A percentile compares a stretch with the other conserved stretches of the same genome.
These are phyloP conservation scores for Trypanosoma brucei DNA, from an alignment of 208 protist genomes.

Conservation along the genomic window DNA sequence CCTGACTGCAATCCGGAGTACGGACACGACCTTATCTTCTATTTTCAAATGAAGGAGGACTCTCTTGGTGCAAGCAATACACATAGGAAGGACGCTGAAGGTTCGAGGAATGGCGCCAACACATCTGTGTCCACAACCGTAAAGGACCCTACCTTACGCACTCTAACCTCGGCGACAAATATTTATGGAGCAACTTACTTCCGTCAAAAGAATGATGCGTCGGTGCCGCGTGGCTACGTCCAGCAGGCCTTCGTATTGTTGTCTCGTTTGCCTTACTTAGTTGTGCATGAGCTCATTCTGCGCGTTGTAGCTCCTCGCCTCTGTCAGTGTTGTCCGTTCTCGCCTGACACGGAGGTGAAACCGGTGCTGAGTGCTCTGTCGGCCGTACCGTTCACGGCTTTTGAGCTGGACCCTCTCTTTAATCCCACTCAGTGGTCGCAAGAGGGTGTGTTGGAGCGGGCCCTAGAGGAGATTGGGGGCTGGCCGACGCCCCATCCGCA, in stretches of 20 bases:
- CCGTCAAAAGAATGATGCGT: conserved; percentile 72
- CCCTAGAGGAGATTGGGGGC: conserved; percentile 52
- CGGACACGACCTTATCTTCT: conserved; percentile 85
- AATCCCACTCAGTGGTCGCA: conserved; percentile 65
- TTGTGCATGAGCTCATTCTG: conserved; percentile 77
- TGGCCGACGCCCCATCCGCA: conserved; percentile 82
- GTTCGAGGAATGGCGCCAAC: too few species aligned
- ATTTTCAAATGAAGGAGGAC: conserved; percentile 70
- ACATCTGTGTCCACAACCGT: too few species aligned
- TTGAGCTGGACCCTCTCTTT: conserved; percentile 63
- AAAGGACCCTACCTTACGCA: too few species aligned
- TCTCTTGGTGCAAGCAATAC: conserved; percentile 13
- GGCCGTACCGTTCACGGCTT: conserved; percentile 48
- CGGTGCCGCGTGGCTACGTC: conserved; percentile 78
- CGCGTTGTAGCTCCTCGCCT: conserved; percentile 75
- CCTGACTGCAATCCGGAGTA: conserved; percentile 83
- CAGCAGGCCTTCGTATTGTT: conserved; percentile 84
- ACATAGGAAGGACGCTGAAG: too few species aligned
- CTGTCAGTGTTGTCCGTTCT: conserved; percentile 76
- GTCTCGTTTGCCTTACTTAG: conserved; percentile 66
- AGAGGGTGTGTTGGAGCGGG: conserved; percentile 53
- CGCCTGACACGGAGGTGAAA: conserved; percentile 63
- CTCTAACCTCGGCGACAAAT: conserved; percentile 21
- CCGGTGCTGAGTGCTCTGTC: conserved; percentile 60
- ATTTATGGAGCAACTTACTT: conserved; percentile 80